These are phyloP conservation scores for Aureobasidium sp. DNA, from an alignment of 2,329 filamentous ascomycete species.

Conservation along the genomic window DNA sequence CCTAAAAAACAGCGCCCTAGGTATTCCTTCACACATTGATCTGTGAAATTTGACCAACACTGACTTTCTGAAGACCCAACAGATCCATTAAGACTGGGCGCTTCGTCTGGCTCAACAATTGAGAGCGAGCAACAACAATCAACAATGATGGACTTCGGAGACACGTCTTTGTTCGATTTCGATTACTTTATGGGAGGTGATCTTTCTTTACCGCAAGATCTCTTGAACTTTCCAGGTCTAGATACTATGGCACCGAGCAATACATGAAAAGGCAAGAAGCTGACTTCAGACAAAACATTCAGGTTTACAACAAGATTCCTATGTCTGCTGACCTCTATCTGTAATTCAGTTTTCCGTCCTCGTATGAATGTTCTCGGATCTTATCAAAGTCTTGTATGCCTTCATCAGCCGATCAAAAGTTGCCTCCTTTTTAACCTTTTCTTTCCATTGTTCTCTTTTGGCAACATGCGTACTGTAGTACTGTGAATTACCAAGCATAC, in stretches of 20 bases:
- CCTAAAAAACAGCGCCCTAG: background rate
- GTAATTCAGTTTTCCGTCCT: too few relatives aligned
- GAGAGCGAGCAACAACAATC: background rate
- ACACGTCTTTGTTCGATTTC: background rate
- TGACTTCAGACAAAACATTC: too few relatives aligned
- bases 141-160: background rate
- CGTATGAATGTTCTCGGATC: too few relatives aligned
- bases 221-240: background rate
- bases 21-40: background rate
- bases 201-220: background rate
- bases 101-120: background rate
- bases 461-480: too few relatives aligned
- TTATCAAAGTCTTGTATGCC: too few relatives aligned
- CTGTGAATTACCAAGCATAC: too few relatives aligned
- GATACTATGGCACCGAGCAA: background rate
- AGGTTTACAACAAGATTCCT: too few relatives aligned
- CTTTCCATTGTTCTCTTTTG: too few relatives aligned
- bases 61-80: background rate
- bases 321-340: too few relatives aligned
- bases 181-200: constrained; percentile 1
- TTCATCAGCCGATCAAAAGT: too few relatives aligned
- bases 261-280: too few relatives aligned
- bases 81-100: background rate
- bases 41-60: background rate
- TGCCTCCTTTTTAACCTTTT: too few relatives aligned